Conservation (phyloP, 345 rosid genomes). For the Melaleuca alternifolia region DNA sequence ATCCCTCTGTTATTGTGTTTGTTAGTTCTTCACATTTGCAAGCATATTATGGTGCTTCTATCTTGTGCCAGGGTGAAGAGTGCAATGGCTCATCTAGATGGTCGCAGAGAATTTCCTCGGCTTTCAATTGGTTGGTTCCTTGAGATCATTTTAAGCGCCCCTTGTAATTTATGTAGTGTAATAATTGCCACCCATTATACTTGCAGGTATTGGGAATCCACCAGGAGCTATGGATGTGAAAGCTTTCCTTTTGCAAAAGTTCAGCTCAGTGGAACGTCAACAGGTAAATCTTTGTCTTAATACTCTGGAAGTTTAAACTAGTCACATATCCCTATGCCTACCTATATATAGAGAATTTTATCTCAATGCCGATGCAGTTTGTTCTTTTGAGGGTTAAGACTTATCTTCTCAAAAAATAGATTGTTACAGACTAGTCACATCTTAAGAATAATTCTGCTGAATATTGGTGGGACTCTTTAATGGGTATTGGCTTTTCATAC, state of each 20-base stretch:
- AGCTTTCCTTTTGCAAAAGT: conserved; percentile 85
- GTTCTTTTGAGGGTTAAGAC: neutral
- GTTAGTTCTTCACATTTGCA: neutral
- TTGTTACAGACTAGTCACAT: neutral
- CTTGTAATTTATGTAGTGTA: neutral
- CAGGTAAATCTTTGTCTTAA: conserved; percentile 35
- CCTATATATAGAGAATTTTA: neutral
- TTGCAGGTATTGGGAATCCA: conserved; percentile 77
- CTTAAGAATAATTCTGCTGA: neutral
- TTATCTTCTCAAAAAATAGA: neutral
- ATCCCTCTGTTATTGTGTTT: neutral
- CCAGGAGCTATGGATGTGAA: conserved; percentile 90
- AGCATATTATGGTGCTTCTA: neutral
- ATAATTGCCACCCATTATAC: neutral
- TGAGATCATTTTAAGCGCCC: neutral
- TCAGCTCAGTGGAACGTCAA: conserved; percentile 52
- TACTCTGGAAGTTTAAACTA: neutral
- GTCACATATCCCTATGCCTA: neutral
- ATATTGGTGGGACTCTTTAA: neutral
- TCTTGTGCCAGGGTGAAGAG: conserved; percentile 54
- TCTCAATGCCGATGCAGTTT: neutral
- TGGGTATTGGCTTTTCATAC: neutral
- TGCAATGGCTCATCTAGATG: conserved; percentile 72
- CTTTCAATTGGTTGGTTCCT: conserved; percentile 48
- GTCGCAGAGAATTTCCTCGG: conserved; percentile 64